Percentiles rank a stretch among this genome's conserved stretches.
Conservation (phyloP, 2,329 filamentous ascomycete species). For the Neofusicoccum cordaticola region DNA sequence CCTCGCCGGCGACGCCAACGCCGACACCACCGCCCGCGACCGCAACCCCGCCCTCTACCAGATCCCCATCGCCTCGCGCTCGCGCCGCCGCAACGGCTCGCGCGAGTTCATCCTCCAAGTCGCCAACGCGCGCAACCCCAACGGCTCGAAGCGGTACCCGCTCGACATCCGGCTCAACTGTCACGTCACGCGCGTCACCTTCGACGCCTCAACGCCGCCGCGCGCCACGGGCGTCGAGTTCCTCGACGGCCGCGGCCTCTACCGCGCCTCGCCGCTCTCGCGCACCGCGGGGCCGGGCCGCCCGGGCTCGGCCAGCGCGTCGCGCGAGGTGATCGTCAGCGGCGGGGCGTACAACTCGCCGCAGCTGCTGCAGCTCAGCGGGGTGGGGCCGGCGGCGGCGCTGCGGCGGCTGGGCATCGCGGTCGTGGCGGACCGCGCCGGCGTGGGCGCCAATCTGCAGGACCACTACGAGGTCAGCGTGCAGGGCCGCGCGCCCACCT, state of each 20-base stretch:
- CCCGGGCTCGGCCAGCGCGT: slow-evolving; percentile 41
- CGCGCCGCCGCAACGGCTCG: slow-evolving; percentile 50
- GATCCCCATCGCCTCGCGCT: slow-evolving; percentile 54
- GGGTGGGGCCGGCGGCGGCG: slow-evolving; percentile 57
- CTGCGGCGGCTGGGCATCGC: slow-evolving; percentile 55
- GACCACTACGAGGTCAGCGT: slow-evolving; percentile 59
- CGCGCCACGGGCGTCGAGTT: slow-evolving; percentile 48
- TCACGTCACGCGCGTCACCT: slow-evolving; percentile 64
- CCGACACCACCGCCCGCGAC: slow-evolving; percentile 46
- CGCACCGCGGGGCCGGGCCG: slow-evolving; percentile 30
- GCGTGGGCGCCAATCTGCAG: slow-evolving; percentile 63
- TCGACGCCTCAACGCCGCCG: slow-evolving; percentile 52
- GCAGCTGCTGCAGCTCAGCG: slow-evolving; percentile 63
- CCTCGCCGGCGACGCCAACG: slow-evolving; percentile 47
- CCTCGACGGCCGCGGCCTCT: slow-evolving; percentile 38
- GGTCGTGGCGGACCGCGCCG: slow-evolving; percentile 54
- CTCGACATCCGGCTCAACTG: slow-evolving; percentile 60
- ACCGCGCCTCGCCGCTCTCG: slow-evolving; percentile 35
- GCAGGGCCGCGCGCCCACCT: slow-evolving; percentile 34
- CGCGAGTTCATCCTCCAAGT: slow-evolving; percentile 56
- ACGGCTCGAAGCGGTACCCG: slow-evolving; percentile 39
- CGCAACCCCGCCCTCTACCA: slow-evolving; percentile 52
- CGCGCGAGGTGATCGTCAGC: slow-evolving; percentile 45
- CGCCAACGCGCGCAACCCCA: slow-evolving; percentile 47
- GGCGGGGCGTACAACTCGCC: slow-evolving; percentile 61